Conservation (phyloP, 1,284 basidiomycete genomes). For the Omphalotus olearius region DNA sequence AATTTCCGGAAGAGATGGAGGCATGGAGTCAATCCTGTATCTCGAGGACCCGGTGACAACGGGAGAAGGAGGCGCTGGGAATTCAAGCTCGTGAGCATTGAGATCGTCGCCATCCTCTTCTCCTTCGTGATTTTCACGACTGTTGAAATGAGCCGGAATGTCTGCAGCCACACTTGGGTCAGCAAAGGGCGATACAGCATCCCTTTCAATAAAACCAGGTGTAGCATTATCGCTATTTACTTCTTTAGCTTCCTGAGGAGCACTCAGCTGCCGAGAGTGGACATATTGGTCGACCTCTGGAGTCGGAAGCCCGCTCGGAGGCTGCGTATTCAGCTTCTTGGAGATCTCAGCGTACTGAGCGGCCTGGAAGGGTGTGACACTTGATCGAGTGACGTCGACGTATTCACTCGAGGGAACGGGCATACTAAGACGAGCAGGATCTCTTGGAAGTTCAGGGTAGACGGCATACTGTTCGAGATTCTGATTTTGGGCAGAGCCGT, state of each 20-base stretch:
- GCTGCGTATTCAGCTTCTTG: constrained; percentile 41
- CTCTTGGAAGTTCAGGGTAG: background rate
- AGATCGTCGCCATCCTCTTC: constrained; percentile 1
- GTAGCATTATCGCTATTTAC: background rate
- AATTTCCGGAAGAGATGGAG: constrained; percentile 54
- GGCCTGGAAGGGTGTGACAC: constrained; percentile 69
- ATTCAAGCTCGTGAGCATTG: constrained; percentile 24
- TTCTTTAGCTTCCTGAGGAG: too few species aligned
- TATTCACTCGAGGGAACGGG: constrained; percentile 39
- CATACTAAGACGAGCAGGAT: constrained; percentile 18
- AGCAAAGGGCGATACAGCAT: constrained; percentile 26
- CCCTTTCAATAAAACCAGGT: constrained; percentile 12
- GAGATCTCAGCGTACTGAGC: constrained; percentile 70
- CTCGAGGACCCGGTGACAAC: constrained; percentile 26
- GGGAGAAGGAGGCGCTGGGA: constrained; percentile 40
- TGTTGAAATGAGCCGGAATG: background rate
- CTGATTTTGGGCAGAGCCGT: constrained; percentile 15
- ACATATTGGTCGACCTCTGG: constrained; percentile 28
- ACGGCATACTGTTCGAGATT: background rate
- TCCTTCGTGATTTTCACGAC: constrained; percentile 10
- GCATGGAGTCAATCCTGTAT: constrained; percentile 42
- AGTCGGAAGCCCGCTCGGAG: constrained; percentile 34
- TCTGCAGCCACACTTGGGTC: constrained; percentile 20
- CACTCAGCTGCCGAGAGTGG: constrained; percentile 12
- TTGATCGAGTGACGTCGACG: constrained; percentile 58